Base-by-base conservation (phyloP, 2,329 filamentous ascomycete species). In the Albophoma yamanashiensis region DNA sequence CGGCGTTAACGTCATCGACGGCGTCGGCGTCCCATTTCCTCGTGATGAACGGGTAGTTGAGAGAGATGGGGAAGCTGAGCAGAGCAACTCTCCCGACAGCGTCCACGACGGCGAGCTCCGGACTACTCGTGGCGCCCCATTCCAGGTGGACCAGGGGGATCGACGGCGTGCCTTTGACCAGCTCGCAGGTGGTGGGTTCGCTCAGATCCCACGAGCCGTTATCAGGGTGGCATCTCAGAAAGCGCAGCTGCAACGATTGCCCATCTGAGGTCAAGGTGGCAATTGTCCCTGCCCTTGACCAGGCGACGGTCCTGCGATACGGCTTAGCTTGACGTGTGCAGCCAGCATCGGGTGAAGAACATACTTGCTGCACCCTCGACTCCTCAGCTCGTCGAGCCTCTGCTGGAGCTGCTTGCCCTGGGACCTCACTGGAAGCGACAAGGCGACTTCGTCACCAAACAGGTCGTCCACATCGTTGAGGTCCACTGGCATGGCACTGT, bases 241-340 rank as follows among this genome's bases (percentile, higher is more conserved):
- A 87, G 61, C 87, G 85, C 55, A 96, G 79, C 68, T 89, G 85
- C 58, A 97, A 77, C 17, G 79, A 81, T 56, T 82, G 81, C 36
- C 89, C 89, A 73, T 92, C 88, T 20, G 83, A 76, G 25, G 87
- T 83, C 65, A 97, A 88, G 59, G 87, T 88, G 36, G 92, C 92
- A 65, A 97, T 90, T 62, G 88, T 91, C 52, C 93, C 93, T 62
- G 86, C 83, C 67, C 87, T 92, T 14, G 93, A 96, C 92, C 93
- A 97, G 38, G 89, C 86, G 59, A 97, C 82, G 64, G 85, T 85
- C 70, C 92, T 95, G 66, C 53, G 56, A 55, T 56, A 55, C 7
- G 8, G 42, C 14, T 27, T 4, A n/a, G 20, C 15, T 20, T n/a
- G 34, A 20, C 20, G n/a, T 17, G 9, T 20, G 22, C 53, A 22